Evolutionary conservation across 2,329 filamentous ascomycete species (phyloP), one percentile per base, ranked within the genome.

Genomic region (Pleoardoris graminearum): DNA sequence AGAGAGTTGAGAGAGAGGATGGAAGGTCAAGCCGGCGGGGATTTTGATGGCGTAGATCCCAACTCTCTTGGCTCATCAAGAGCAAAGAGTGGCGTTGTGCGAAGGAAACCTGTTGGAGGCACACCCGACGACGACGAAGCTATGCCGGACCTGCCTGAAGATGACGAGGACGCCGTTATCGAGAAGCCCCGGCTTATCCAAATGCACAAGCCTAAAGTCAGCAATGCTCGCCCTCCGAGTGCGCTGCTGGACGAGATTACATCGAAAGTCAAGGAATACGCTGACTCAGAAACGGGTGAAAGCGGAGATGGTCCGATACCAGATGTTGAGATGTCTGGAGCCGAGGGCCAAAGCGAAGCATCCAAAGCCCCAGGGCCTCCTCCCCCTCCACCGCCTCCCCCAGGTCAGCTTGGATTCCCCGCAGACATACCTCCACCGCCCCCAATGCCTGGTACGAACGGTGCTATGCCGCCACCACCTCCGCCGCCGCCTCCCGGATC

Each of bases 1-100:
- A 88, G 94, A 60, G 93, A 95, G 60, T 80, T 97, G 44, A 88
- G 94, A 53, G 93, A 97, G 75, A 87, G 92, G 75, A 99, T 99
- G 94, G 94, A 97, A 62, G 77, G 57, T 80, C 80, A 47, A 80
- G 80, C 50, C 46, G 74, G 77, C 17, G 62, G 66, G 43, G 60
- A 59, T 42, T 72, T 68, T 50, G 61, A 60, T 66, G 73, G 88
- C 60, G 83, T 92, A 62, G 85, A 84, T 55, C 85, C 88, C 67
- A 88, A 86, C 62, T 84, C 90, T 59, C 82, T 96, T 43, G 76
- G 77, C 32, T 68, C 73, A 21, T 71, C 75, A 36, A 69, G 75
- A 52, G 68, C 69, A 14, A 75, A 74, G 65, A 76, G 74, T 53
- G 71, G 69, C 12, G 68, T 78, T 27, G 63, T 62, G 33, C 69